These are phyloP conservation scores for Prosopis cineraria DNA, from an alignment of 306 rosid genomes.

Conservation along the genomic window DNA sequence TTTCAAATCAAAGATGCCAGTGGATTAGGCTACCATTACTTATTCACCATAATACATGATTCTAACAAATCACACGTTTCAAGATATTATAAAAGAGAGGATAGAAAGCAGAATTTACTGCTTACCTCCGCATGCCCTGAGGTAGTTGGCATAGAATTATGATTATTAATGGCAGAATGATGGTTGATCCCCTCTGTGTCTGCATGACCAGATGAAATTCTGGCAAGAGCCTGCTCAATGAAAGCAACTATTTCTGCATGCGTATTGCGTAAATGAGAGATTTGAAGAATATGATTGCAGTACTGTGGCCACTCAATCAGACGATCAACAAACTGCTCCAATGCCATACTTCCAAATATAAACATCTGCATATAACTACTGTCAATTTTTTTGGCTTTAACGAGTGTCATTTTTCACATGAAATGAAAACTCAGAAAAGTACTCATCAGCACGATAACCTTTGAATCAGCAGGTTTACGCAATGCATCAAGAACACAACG, in stretches of 20 bases:
- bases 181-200: constrained; percentile 75
- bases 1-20: neutral
- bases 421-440: constrained; percentile 29
- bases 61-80: neutral
- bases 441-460: constrained; percentile 50
- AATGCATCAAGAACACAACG: constrained; percentile 94
- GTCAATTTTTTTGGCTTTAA: constrained; percentile 30
- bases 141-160: constrained; percentile 52
- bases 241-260: constrained; percentile 78
- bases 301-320: constrained; percentile 98
- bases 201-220: constrained; percentile 79
- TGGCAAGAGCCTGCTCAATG: constrained; percentile 89
- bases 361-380: constrained; percentile 70
- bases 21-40: neutral
- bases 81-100: neutral
- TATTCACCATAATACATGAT: neutral
- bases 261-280: constrained; percentile 84
- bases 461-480: constrained; percentile 98
- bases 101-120: neutral
- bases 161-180: constrained; percentile 54
- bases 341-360: constrained; percentile 85
- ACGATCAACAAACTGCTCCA: constrained; percentile 99
- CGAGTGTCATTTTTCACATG: constrained; percentile 32
- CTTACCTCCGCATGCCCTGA: constrained; percentile 79
- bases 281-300: constrained; percentile 97